These are phyloP conservation scores for Liriodendron chinense DNA, from an alignment of 164 flowering plant genomes.

Conservation along the genomic window DNA sequence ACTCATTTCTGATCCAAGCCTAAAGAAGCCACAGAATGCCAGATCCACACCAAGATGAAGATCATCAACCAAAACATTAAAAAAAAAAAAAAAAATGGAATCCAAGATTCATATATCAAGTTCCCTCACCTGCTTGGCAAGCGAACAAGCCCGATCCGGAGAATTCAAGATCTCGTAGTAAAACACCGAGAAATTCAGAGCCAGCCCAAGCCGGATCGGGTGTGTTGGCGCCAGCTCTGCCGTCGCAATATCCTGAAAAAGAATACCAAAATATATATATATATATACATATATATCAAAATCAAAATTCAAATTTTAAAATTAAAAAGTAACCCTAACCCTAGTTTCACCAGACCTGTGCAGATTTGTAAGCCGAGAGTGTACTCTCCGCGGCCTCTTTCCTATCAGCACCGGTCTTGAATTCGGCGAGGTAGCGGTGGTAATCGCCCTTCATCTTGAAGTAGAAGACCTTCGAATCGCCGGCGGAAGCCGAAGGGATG, in stretches of 20 bases:
- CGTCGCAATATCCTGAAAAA: slow-evolving; percentile 73
- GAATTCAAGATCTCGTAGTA: slow-evolving; percentile 86
- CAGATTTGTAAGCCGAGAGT: slow-evolving; percentile 11
- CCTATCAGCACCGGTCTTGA: slow-evolving; percentile 15
- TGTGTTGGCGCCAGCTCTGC: slow-evolving; percentile 76
- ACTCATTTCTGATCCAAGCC: background rate
- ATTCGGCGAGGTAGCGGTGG: slow-evolving; percentile 15
- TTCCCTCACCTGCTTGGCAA: slow-evolving; percentile 87
- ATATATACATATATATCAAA: too few relatives aligned
- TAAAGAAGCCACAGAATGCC: background rate
- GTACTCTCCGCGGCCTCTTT: slow-evolving; percentile 17
- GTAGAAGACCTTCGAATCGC: slow-evolving; percentile 18
- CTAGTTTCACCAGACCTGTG: slow-evolving; percentile 1
- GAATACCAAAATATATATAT: too few relatives aligned
- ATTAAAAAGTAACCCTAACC: background rate
- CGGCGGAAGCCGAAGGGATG: slow-evolving; percentile 11
- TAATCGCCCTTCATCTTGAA: slow-evolving; percentile 21
- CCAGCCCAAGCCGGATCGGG: slow-evolving; percentile 80
- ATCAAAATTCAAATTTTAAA: background rate
- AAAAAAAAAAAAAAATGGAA: background rate
- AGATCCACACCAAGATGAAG: background rate
- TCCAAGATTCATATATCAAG: slow-evolving; percentile 5
- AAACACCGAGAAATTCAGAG: slow-evolving; percentile 85
- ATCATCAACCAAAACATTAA: background rate
- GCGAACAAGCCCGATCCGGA: slow-evolving; percentile 81